Base-by-base conservation (phyloP, 2,329 filamentous ascomycete species). In the Colletotrichum sp. region DNA sequence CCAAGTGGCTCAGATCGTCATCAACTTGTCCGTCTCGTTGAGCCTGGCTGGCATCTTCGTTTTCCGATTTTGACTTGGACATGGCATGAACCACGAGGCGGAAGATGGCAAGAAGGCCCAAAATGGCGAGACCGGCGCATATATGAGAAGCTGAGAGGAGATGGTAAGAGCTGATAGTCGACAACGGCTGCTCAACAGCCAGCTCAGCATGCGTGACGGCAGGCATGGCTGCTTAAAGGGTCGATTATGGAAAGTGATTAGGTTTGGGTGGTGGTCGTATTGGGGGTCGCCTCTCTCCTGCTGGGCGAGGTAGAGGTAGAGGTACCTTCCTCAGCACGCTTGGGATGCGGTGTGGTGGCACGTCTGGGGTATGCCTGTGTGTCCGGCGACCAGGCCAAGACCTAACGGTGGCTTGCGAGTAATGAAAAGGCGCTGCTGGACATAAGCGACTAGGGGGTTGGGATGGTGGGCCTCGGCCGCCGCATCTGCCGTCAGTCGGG, bases 161-260 rank as follows among this genome's bases (percentile, higher is more conserved):
- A 55, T 74, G 61, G 63, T 72, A 62, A 59, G 58, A 47, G 21
- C 21, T 31, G 34, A n/a, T 21, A 66, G 71, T 63, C 15, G 66
- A 70, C 34, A 66, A 70, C 69, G 80, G 76, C 72, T 76, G 75
- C 74, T 79, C 77, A 75, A 78, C 77, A 67, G 77, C 79, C 75
- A 79, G 78, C 78, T 81, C 64, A 74, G 72, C 36, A 57, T 72
- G 69, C 70, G 55, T 80, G 77, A 84, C 77, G 78, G 79, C 80
- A 77, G 84, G 83, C 84, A 85, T 86, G 74, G 73, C 81, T 84
- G 81, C 81, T 72, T 69, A 57, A 73, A 73, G 38, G 78, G 78
- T 78, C 80, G 81, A 80, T 79, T 78, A 78, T 80, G 80, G 64
- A 34, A 69, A 75, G 75, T 82, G 76, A 77, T 80, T 80, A 77